These are phyloP conservation scores for Beauveria scarabaeidicola DNA, from an alignment of 2,329 filamentous ascomycete species.

Conservation along the genomic window DNA sequence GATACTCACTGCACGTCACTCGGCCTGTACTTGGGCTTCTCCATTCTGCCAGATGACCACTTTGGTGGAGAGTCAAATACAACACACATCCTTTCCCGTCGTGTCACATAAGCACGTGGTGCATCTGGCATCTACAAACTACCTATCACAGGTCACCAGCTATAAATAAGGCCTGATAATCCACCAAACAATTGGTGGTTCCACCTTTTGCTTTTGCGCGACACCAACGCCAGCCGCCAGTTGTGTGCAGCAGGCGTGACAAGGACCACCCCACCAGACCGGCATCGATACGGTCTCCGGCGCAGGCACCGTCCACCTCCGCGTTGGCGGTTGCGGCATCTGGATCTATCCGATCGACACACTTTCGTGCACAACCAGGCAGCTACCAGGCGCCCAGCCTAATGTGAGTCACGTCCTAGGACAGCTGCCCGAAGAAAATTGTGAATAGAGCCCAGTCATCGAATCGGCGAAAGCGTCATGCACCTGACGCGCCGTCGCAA, in stretches of 20 bases:
- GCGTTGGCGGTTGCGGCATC: neutral
- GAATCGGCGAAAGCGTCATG: neutral
- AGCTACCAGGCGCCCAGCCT: neutral
- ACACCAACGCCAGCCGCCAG: neutral
- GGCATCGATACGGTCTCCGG: no score
- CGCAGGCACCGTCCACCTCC: neutral
- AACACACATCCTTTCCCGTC: neutral
- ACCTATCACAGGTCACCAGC: neutral
- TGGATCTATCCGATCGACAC: neutral
- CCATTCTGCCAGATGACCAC: neutral
- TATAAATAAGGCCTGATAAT: no score
- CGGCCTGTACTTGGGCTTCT: neutral
- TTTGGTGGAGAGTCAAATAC: neutral
- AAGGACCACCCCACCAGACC: neutral
- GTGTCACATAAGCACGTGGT: neutral
- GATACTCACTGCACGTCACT: neutral
- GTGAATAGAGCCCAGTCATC: neutral
- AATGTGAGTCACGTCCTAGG: neutral
- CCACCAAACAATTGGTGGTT: no score
- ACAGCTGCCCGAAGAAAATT: neutral
- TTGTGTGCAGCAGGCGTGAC: neutral
- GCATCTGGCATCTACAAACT: neutral
- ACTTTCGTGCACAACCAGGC: neutral
- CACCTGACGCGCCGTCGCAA: neutral
- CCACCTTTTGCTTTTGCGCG: no score